phyloP scores from a whole-genome alignment of 1,284 basidiomycete species.

The Pisolithus thermaeus region DNA sequence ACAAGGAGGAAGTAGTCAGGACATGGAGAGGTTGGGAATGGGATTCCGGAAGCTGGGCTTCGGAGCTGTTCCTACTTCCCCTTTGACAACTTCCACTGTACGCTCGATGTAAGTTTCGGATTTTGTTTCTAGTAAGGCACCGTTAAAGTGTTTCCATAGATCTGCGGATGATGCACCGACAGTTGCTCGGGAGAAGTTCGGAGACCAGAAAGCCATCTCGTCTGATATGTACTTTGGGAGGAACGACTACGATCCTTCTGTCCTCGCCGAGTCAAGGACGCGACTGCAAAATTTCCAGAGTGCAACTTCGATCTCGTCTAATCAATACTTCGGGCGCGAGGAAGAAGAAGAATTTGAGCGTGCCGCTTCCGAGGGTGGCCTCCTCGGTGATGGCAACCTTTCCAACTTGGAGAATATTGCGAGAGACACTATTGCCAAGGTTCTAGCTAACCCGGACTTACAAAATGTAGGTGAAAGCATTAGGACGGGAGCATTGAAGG shows the following conservation, averaged over 20 bases:
- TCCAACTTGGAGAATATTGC: slow-evolving; percentile 74
- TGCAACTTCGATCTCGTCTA: slow-evolving; percentile 91
- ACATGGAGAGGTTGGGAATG: slow-evolving; percentile 66
- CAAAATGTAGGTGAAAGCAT: slow-evolving; percentile 85
- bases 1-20: slow-evolving; percentile 30
- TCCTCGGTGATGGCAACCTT: slow-evolving; percentile 67
- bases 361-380: slow-evolving; percentile 41
- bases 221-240: slow-evolving; percentile 98
- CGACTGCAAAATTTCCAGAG: slow-evolving; percentile 86
- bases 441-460: slow-evolving; percentile 87
- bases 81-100: slow-evolving; percentile 39
- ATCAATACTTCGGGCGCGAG: slow-evolving; percentile 90
- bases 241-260: slow-evolving; percentile 77
- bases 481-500: slow-evolving; percentile 80
- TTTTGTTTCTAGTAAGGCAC: slow-evolving; percentile 2
- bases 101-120: slow-evolving; percentile 40
- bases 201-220: slow-evolving; percentile 89
- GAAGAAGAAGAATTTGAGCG: slow-evolving; percentile 63
- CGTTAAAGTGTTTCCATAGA: slow-evolving; percentile 9
- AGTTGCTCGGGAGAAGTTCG: slow-evolving; percentile 88
- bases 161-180: slow-evolving; percentile 63
- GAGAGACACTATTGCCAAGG: slow-evolving; percentile 71
- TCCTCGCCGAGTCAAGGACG: slow-evolving; percentile 72
- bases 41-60: slow-evolving; percentile 87
- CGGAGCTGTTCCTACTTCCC: slow-evolving; percentile 65